Evolutionary conservation across 1,284 basidiomycete species (phyloP).

Genomic region (Heterobasidion occidentale): DNA sequence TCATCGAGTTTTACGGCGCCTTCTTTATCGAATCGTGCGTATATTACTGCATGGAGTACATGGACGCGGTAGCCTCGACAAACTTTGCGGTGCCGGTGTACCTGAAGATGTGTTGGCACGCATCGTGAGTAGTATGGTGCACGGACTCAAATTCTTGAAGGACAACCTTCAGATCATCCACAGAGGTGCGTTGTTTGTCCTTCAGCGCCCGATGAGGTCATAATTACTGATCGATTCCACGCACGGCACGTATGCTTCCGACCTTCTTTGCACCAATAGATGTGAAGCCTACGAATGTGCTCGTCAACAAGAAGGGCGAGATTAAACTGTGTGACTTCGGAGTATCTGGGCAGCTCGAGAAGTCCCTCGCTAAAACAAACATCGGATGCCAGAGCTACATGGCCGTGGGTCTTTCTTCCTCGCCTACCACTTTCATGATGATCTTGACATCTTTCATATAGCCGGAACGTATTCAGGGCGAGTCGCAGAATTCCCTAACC

Average conservation of each 20-base stretch:
- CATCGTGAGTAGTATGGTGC: constrained; percentile 79
- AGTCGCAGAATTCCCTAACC: constrained; percentile 78
- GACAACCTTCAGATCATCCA: constrained; percentile 97
- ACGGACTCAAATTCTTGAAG: constrained; percentile 93
- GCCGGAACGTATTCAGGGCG: constrained; percentile 93
- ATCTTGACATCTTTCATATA: constrained; percentile 26
- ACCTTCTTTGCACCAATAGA: constrained; percentile 39
- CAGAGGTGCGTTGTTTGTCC: constrained; percentile 48
- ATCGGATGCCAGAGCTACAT: constrained; percentile 99
- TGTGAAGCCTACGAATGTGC: constrained; percentile 96
- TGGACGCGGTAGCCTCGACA: constrained; percentile 95
- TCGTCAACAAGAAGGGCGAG: constrained; percentile 84
- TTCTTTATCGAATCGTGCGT: constrained; percentile 99
- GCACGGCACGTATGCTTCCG: background rate
- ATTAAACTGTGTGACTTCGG: constrained; percentile 98
- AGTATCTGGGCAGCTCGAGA: constrained; percentile 95
- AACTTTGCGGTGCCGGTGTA: constrained; percentile 64
- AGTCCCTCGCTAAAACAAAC: constrained; percentile 94
- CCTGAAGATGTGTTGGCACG: constrained; percentile 84
- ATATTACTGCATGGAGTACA: constrained; percentile 99
- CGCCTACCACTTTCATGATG: background rate
- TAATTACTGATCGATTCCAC: background rate
- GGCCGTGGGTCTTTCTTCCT: constrained; percentile 58
- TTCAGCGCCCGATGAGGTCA: background rate
- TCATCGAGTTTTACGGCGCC: constrained; percentile 98